These are phyloP conservation scores for Monilinia fructigena DNA, from an alignment of 2,329 filamentous ascomycete species.

Conservation along the genomic window DNA sequence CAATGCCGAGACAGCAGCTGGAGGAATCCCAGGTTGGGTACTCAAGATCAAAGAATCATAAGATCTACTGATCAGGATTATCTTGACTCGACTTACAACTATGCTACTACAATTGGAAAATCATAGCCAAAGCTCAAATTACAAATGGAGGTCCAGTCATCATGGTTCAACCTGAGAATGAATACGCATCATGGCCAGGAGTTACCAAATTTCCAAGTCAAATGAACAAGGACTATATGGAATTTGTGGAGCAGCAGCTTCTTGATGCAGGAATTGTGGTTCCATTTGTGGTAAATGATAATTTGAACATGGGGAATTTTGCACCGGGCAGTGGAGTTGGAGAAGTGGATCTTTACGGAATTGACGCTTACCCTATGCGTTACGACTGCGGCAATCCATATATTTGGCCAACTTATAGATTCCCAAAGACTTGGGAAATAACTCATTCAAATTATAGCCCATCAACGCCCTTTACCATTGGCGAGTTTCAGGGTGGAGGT, in stretches of 20 bases:
- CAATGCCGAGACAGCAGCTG: conserved; percentile 74
- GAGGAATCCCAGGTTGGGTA: conserved; percentile 79
- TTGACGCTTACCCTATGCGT: conserved; percentile 47
- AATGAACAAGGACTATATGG: conserved; percentile 66
- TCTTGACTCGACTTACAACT: conserved; percentile 65
- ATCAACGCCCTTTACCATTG: conserved; percentile 61
- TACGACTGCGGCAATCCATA: conserved; percentile 49
- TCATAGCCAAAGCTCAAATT: conserved; percentile 74
- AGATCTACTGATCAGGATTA: conserved; percentile 63
- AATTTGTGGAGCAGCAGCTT: conserved; percentile 67
- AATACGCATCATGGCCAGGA: conserved; percentile 59
- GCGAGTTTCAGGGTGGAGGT: conserved; percentile 65
- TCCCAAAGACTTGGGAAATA: conserved; percentile 57
- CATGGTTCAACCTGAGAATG: conserved; percentile 78
- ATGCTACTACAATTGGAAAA: conserved; percentile 54
- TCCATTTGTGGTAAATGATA: conserved; percentile 74
- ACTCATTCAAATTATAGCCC: conserved; percentile 61
- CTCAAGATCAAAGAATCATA: conserved; percentile 60
- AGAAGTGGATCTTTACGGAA: conserved; percentile 40
- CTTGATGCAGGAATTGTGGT: conserved; percentile 68
- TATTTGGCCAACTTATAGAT: conserved; percentile 55
- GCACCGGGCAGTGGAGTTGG: background rate
- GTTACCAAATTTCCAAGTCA: conserved; percentile 43
- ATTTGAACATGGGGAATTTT: conserved; percentile 37
- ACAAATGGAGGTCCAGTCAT: conserved; percentile 80